Base-by-base conservation (phyloP, 1,284 basidiomycete genomes). In the Gymnopus androsaceus region DNA sequence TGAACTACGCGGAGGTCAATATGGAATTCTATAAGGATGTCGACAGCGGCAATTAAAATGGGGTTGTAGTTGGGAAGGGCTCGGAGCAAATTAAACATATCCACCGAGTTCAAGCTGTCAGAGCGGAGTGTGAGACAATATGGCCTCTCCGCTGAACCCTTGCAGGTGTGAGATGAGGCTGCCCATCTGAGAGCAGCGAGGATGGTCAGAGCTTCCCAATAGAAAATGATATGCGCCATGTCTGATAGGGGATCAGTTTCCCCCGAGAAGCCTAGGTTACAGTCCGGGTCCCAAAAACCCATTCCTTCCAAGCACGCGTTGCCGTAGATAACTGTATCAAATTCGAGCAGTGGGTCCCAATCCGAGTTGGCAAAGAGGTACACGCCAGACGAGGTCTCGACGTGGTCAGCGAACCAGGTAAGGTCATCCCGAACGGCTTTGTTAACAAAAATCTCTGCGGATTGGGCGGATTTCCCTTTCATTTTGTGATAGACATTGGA, bases 241-340 rank as follows among this genome's bases (percentile, higher is more conserved):
- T 17, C 17, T 17, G 37, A 38, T 14, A 38, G 37, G 37, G 37
- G 37, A 17, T n/a, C 15, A 9, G 15, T 8, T n/a, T n/a, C n/a
- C n/a, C n/a, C 17, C 15, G 21, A 40, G 21, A 54, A 46, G 25
- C 41, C 41, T 30, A 46, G 42, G 14, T 21, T 12, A 25, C 21
- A 14, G 6, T 45, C 21, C 37, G 17, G 31, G 27, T 46, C 21
- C 52, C 52, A 54, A 17, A 21, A 54, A 19, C 41, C 52, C 52
- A 54, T 27, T n/a, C 52, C 52, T 17, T n/a, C 15, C 21, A 37
- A 19, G 19, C 42, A 54, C 2, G 52, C 31, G n/a, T 54, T 9
- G 45, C 52, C 46, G 28, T 21, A 54, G 4, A 54, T 31, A 17
- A 27, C 11, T 9, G 46, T 14, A 8, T 54, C 41, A 4, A 21